Base-by-base conservation (phyloP, 140 eudicot genomes). In the Bidens hawaiensis region DNA sequence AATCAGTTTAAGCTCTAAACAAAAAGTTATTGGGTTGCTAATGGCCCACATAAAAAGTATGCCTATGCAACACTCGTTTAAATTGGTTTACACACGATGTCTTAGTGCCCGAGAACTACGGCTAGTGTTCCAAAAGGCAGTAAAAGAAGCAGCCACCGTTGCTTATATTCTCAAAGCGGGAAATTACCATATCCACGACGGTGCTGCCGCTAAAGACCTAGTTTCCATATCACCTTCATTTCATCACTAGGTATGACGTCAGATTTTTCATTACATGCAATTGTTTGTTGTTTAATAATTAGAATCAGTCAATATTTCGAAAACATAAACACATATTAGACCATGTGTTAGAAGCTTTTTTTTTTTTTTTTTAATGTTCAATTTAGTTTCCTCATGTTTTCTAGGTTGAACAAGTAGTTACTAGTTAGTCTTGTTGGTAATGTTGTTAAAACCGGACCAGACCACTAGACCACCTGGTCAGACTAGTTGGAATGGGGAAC, bases 31-130 rank as follows among this genome's bases (percentile, higher is more conserved):
- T 21, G 17, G 31, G 30, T 42, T 42, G 17, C 60, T 38, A 1
- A 2, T 17, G 46, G 62, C 53, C 17, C 68, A 47, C 52, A 15
- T 11, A 0, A 6, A 24, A 60, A 42, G 62, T n/a, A n/a, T n/a
- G 43, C 69, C 69, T 40, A 25, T 16, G 22, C 0, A 40, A 4
- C 52, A 57, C 14, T 22, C 26, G n/a, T 27, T 71, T 19, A 25
- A 71, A 52, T 53, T 22, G 18, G 51, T 72, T 53, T 41, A 33
- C 71, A 72, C 77, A 72, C 71, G 77, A 72, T 72, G 27, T 2
- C 21, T 40, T 63, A 27, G 59, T 72, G 77, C 31, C 65, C 71
- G 71, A 63, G 18, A 53, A 53, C 28, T 22, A 22, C 42, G 71
- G 60, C 22, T 3, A 63, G 64, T 63, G 77, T 64, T 72, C 26